Evolutionary conservation across 306 rosid genomes (phyloP).

Genomic region (Casuarina glauca): DNA sequence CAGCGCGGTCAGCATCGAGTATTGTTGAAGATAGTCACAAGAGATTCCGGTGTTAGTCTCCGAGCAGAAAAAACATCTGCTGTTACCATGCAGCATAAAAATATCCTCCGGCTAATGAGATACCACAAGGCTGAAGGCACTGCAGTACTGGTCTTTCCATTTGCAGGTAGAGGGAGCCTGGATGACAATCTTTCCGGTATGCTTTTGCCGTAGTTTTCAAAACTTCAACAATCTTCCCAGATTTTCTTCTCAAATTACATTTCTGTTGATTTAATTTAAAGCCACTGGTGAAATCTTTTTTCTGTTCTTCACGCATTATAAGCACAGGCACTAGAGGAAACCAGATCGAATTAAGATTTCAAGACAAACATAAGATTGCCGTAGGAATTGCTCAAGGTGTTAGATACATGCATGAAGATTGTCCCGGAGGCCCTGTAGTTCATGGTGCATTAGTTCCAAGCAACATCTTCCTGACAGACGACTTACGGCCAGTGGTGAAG

Average conservation of each 20-base stretch:
- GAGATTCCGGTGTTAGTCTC: slow-evolving; percentile 7
- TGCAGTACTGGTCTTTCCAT: slow-evolving; percentile 22
- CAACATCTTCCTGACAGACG: slow-evolving; percentile 23
- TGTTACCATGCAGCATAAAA: slow-evolving; percentile 28
- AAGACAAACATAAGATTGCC: slow-evolving; percentile 16
- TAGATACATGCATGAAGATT: slow-evolving; percentile 37
- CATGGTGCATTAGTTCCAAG: slow-evolving; percentile 17
- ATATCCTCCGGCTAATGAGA: slow-evolving; percentile 18
- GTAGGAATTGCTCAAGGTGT: slow-evolving; percentile 31
- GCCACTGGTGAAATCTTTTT: neutral
- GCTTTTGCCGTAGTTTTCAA: neutral
- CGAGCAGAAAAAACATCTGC: slow-evolving; percentile 28
- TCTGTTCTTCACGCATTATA: neutral
- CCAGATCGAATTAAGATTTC: slow-evolving; percentile 20
- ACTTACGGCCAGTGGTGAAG: slow-evolving; percentile 25
- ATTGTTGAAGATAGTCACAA: slow-evolving; percentile 16
- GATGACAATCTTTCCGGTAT: neutral
- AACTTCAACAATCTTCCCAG: neutral
- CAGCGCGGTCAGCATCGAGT: neutral
- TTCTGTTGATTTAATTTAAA: neutral
- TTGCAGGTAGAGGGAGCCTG: neutral
- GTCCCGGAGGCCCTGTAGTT: slow-evolving; percentile 30
- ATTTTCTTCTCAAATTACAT: neutral
- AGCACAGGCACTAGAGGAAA: slow-evolving; percentile 12
- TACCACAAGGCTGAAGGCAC: slow-evolving; percentile 3